Base-by-base conservation (phyloP, 2,329 filamentous ascomycete genomes). In the Colletotrichum aenigma region DNA sequence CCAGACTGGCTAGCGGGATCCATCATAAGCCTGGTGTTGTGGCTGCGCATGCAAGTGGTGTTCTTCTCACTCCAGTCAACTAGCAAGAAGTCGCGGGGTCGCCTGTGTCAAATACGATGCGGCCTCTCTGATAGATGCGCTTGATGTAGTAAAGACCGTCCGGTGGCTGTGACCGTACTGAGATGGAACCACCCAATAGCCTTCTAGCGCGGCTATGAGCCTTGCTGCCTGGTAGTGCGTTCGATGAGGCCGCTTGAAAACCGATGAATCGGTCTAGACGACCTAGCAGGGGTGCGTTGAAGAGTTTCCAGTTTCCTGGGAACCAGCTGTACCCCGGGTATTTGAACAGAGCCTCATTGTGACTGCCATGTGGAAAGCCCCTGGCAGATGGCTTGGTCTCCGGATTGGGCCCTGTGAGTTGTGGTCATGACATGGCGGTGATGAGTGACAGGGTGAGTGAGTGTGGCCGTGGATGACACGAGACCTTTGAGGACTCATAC, bases 221-320 rank as follows among this genome's bases (percentile, higher is more conserved):
- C 30, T 66, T 52, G 72, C 61, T 71, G 61, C 72, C 61, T 71
- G 71, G 52, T 13, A 38, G 34, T 56, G 43, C 5, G 24, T 36
- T 62, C 38, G 30, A 58, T 21, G 43, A 21, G 43, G 6, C 28
- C 60, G 72, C 9, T 52, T 21, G 28, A 66, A 71, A 75, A 18
- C 7, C 15, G 68, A 66, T 62, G 10, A 62, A 56, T 28, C 48
- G 26, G 36, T 32, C 55, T 28, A 24, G n/a, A 24, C 15, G 38
- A 12, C 55, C 30, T 28, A 75, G 62, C 55, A 66, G 68, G 68
- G 72, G 55, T 66, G 43, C 15, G 60, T 56, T 68, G 69, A 75
- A 73, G 56, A 58, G 8, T 32, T 21, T 26, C 64, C 69, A 16
- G 43, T 8, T 43, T 9, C 36, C 43, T 58, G 73, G 68, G 30